Base-by-base conservation (phyloP, 2,329 filamentous ascomycete species). In the Botrytis hyacinthi region DNA sequence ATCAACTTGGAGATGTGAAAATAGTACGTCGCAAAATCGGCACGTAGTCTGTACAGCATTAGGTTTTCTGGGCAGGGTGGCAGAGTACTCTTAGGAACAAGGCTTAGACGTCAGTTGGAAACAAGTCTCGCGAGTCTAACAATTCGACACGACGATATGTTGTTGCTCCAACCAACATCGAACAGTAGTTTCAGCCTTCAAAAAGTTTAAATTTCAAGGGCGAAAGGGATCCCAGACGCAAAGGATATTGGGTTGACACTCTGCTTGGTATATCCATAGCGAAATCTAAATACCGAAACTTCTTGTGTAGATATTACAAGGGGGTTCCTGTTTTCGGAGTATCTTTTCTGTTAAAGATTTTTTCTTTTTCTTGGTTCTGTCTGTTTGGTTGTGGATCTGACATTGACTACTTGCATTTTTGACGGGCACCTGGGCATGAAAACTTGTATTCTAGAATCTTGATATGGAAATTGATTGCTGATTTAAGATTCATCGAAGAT, bases 391-490 rank as follows among this genome's bases (percentile, higher is more conserved):
- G 65, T 68, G 65, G 65, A 68, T 68, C 65, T 54, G 18, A 22
- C 22, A n/a, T 26, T 26, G 2, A 35, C 26, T 54, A 54, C 65
- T 35, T 67, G 44, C 65, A 67, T 42, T 32, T 42, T 42, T 68
- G 65, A 68, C 26, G 48, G 65, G 18, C 48, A 68, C 18, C 48
- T 57, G 66, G 48, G 48, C 48, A 57, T 69, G 35, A 59, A 69
- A 69, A 69, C 66, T 69, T 42, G 66, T 26, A 57, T 69, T 26
- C 48, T 57, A 26, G 48, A 42, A 57, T 69, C 35, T 32, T 32
- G 66, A 42, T 69, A 57, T 40, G 65, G 65, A 54, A 48, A 67
- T 67, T 51, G 44, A 67, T 37, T 67, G 32, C 48, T 35, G 44
- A 40, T 67, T 67, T 48, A 20, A 48, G 44, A 37, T 16, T 62